These are phyloP conservation scores for Pythium biforme DNA, from an alignment of 352 stramenopile genomes.

Conservation along the genomic window DNA sequence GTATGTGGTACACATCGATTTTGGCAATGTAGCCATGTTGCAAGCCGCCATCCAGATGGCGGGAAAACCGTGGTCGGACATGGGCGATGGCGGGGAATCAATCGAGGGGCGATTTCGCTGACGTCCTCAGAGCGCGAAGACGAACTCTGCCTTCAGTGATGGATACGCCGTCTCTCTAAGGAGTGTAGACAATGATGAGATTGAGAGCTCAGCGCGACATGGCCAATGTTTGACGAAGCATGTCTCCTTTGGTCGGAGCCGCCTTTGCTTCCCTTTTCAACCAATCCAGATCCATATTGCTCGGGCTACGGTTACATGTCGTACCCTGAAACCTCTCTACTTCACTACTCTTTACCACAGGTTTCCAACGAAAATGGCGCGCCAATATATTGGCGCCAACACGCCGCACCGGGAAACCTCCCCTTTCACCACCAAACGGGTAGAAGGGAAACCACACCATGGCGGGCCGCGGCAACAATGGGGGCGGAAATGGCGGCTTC, in stretches of 20 bases:
- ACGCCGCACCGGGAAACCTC: not conserved
- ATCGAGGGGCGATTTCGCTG: not conserved
- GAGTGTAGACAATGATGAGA: too few species aligned
- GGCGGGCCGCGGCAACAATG: not conserved
- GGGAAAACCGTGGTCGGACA: not conserved
- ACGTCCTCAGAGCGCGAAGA: not conserved
- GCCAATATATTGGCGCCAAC: not conserved
- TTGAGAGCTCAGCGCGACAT: too few species aligned
- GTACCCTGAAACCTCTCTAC: not conserved
- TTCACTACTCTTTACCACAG: not conserved
- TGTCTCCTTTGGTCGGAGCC: too few species aligned
- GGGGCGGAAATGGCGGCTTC: not conserved
- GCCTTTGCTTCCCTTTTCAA: too few species aligned
- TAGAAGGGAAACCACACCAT: slow-evolving; percentile 2
- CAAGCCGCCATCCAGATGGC: not conserved
- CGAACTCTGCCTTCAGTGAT: not conserved
- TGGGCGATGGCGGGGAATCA: not conserved
- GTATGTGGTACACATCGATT: not conserved
- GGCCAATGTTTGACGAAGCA: too few species aligned
- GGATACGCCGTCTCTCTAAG: too few species aligned
- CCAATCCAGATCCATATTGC: not conserved
- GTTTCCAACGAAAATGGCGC: not conserved
- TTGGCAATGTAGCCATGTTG: not conserved
- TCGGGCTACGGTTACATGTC: not conserved
- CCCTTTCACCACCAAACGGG: too few species aligned